Percentiles rank a stretch among this genome's conserved stretches.
Conservation (phyloP, 2,329 filamentous ascomycete species). For the Nemania diffusa region DNA sequence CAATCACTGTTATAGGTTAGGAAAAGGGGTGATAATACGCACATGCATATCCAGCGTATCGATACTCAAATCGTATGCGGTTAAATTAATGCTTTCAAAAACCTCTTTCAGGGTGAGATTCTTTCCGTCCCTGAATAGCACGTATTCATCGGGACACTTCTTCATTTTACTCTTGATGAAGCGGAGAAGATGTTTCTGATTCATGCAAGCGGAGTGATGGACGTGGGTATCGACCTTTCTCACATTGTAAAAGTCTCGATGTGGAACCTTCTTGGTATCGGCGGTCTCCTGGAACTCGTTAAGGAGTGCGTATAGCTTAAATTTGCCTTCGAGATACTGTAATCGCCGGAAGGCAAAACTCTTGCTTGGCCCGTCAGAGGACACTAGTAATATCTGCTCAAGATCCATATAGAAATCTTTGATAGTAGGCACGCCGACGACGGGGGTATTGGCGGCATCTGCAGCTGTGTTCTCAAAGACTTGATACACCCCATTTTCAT, state of each 20-base stretch:
- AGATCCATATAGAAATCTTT: constrained; percentile 97
- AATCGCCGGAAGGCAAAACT: constrained; percentile 95
- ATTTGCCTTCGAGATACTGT: constrained; percentile 96
- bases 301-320: constrained; percentile 90
- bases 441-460: constrained; percentile 71
- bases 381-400: constrained; percentile 86
- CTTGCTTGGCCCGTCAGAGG: constrained; percentile 94
- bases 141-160: constrained; percentile 93
- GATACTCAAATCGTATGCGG: constrained; percentile 96
- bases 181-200: constrained; percentile 95
- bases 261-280: constrained; percentile 96
- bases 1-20: constrained; percentile 21
- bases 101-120: constrained; percentile 91
- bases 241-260: constrained; percentile 99
- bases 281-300: constrained; percentile 99
- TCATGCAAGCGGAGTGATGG: constrained; percentile 99
- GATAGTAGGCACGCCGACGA: constrained; percentile 87
- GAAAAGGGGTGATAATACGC: constrained; percentile 48
- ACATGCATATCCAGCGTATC: constrained; percentile 99
- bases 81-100: constrained; percentile 96
- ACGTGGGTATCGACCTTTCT: constrained; percentile 99
- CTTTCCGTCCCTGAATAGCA: constrained; percentile 91
- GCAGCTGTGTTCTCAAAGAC: constrained; percentile 80
- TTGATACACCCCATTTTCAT: constrained; percentile 89
- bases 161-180: constrained; percentile 99